Conservation (phyloP, 225 moss, liverwort and hornwort species). For the Climacium dendroides region DNA sequence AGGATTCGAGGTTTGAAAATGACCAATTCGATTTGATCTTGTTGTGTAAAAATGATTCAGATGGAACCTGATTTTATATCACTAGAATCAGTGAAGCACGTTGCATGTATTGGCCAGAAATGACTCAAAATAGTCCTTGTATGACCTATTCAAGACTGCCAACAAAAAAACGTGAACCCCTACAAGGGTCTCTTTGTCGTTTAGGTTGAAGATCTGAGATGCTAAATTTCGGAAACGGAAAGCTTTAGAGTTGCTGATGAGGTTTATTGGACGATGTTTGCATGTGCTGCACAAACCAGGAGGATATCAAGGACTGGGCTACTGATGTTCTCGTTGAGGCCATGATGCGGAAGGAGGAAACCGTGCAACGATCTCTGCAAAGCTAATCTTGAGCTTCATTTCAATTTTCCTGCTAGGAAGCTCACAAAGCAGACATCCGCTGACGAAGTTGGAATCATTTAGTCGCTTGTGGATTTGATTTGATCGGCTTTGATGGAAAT, state of each 20-base stretch:
- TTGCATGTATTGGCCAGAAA: neutral
- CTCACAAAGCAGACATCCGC: neutral
- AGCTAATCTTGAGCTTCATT: neutral
- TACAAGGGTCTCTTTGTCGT: too few relatives aligned
- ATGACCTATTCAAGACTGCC: neutral
- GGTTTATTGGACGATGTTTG: neutral
- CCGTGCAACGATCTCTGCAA: conserved; percentile 18
- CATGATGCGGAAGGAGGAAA: conserved; percentile 78
- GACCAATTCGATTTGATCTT: neutral
- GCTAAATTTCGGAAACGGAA: neutral
- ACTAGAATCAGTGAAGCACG: neutral
- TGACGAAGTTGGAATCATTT: neutral
- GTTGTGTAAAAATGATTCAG: neutral
- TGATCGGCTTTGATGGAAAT: neutral
- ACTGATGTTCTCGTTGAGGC: conserved; percentile 65
- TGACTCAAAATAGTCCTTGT: neutral
- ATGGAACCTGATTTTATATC: neutral
- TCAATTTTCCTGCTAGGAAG: neutral
- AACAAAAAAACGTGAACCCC: neutral
- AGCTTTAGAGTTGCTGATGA: neutral
- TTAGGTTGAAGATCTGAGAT: neutral
- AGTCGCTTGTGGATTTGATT: neutral
- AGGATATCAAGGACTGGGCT: conserved; percentile 89
- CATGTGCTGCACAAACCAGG: conserved; percentile 17
- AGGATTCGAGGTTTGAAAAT: neutral